A percentile compares a stretch with the other conserved stretches of the same genome.
Evolutionary conservation across 2,329 filamentous ascomycete species (phyloP).

Genomic region (Aspergillus ibericus): DNA sequence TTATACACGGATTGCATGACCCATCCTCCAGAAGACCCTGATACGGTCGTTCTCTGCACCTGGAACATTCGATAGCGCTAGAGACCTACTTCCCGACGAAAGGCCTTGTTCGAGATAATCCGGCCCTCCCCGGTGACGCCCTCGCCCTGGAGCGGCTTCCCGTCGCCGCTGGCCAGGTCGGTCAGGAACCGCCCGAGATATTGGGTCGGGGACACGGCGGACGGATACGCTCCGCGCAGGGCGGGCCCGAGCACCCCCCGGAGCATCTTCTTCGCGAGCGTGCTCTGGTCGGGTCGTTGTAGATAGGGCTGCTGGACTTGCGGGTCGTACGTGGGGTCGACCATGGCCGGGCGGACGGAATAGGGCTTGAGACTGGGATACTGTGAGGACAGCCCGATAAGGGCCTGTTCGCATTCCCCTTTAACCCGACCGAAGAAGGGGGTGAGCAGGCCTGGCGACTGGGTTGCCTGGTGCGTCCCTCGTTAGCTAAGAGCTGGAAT

Average conservation of each 20-base stretch:
- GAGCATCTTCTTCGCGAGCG: constrained; percentile 22
- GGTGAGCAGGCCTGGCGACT: constrained; percentile 55
- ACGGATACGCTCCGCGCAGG: not conserved
- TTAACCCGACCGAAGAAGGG: constrained; percentile 64
- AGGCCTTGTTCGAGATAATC: constrained; percentile 15
- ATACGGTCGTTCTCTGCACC: too few species aligned
- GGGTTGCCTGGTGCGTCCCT: constrained; percentile 21
- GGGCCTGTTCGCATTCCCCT: constrained; percentile 62
- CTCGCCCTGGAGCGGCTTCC: constrained; percentile 1
- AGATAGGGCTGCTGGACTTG: constrained; percentile 37
- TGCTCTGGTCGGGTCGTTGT: constrained; percentile 28
- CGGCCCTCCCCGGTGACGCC: constrained; percentile 11
- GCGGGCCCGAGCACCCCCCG: constrained; percentile 7
- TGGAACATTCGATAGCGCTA: too few species aligned
- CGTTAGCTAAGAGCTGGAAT: not conserved
- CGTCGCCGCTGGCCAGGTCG: constrained; percentile 43
- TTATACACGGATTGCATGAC: too few species aligned
- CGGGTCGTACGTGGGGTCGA: constrained; percentile 53
- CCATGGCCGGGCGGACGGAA: constrained; percentile 59
- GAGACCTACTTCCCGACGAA: constrained; percentile 10
- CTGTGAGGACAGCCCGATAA: constrained; percentile 54
- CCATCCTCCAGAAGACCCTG: too few species aligned
- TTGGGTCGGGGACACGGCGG: constrained; percentile 45
- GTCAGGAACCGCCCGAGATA: constrained; percentile 51
- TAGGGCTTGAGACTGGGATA: constrained; percentile 52